Conservation (phyloP, 2,329 filamentous ascomycete genomes). For the Xenoacremonium recifei region DNA sequence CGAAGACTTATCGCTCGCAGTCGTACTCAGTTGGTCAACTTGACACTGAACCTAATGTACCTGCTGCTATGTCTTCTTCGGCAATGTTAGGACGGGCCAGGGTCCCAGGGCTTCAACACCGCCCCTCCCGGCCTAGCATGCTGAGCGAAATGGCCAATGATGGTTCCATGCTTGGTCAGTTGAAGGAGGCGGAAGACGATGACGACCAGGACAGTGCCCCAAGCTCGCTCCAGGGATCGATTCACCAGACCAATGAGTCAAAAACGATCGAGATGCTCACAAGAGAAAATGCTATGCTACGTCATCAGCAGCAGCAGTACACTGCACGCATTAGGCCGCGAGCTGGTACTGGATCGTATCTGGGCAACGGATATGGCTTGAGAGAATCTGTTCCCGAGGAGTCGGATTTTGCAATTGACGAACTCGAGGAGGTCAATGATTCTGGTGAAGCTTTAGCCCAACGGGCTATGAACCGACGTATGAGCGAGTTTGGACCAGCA, state of each 20-base stretch:
- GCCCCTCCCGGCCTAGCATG: slow-evolving; percentile 76
- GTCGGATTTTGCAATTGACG: slow-evolving; percentile 71
- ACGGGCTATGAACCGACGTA: slow-evolving; percentile 47
- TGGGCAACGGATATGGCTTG: slow-evolving; percentile 58
- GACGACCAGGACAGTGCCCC: slow-evolving; percentile 61
- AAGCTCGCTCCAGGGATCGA: slow-evolving; percentile 46
- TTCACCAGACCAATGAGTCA: slow-evolving; percentile 55
- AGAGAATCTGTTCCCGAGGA: slow-evolving; percentile 62
- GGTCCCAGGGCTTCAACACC: slow-evolving; percentile 72
- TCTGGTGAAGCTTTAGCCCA: slow-evolving; percentile 44
- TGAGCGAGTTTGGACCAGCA: slow-evolving; percentile 57
- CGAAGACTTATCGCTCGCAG: slow-evolving; percentile 91
- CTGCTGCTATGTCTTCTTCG: slow-evolving; percentile 43
- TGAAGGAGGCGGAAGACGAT: slow-evolving; percentile 69
- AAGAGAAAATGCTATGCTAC: slow-evolving; percentile 61
- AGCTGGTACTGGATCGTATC: slow-evolving; percentile 56
- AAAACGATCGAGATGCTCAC: slow-evolving; percentile 63
- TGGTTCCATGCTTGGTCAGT: slow-evolving; percentile 61
- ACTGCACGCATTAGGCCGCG: slow-evolving; percentile 55
- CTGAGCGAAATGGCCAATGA: slow-evolving; percentile 70
- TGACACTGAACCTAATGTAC: slow-evolving; percentile 60
- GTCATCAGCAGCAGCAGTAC: slow-evolving; percentile 55
- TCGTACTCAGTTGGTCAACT: slow-evolving; percentile 94
- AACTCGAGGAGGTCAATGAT: slow-evolving; percentile 63
- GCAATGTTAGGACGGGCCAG: slow-evolving; percentile 53